Conservation (phyloP, 805 yeast genomes). For the Saturnispora dispora region DNA sequence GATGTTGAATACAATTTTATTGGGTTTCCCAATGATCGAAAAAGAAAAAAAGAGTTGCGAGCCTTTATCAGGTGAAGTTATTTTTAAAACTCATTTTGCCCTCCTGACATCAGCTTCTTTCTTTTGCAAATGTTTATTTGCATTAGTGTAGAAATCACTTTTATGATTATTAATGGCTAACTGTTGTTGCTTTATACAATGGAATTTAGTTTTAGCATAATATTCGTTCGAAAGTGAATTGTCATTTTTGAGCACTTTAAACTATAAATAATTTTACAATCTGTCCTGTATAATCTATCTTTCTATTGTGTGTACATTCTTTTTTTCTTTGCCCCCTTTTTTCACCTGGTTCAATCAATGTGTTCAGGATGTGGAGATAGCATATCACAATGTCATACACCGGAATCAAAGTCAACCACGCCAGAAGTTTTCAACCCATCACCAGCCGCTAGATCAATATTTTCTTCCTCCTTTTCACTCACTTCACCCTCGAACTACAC, state of each 20-base stretch:
- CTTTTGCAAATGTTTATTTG: too few species aligned
- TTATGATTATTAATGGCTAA: too few species aligned
- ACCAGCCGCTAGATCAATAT: not conserved
- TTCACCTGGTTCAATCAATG: not conserved
- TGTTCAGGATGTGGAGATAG: not conserved
- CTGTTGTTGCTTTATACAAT: too few species aligned
- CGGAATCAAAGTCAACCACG: not conserved
- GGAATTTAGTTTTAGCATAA: too few species aligned
- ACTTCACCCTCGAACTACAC: conserved; percentile 4
- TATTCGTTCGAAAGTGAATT: not conserved
- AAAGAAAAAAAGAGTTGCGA: too few species aligned
- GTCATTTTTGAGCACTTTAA: not conserved
- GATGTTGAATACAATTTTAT: too few species aligned
- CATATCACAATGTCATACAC: not conserved
- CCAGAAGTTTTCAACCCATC: not conserved
- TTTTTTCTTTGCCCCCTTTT: not conserved
- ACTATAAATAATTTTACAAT: too few species aligned
- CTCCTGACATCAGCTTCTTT: not conserved
- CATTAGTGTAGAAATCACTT: too few species aligned
- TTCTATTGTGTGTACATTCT: not conserved
- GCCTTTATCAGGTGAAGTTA: too few species aligned
- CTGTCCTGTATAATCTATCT: not conserved
- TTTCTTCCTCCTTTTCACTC: conserved; percentile 12
- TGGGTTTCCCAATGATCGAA: too few species aligned
- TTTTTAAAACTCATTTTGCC: not conserved